Evolutionary conservation across 1,139 yeast genomes (phyloP).

Genomic region (Saccharomyces pastorianus): DNA sequence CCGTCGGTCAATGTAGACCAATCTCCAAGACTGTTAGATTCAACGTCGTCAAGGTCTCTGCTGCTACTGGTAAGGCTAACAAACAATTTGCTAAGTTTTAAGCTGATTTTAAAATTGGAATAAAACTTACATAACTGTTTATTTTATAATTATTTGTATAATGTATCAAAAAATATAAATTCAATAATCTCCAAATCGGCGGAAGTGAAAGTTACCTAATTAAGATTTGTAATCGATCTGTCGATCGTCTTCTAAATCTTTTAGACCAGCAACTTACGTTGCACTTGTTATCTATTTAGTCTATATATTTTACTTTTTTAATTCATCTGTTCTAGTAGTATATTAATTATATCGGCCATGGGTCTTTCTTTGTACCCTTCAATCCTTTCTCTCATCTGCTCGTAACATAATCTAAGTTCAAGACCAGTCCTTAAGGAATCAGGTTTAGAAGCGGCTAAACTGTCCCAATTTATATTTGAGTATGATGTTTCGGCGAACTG

Average conservation of each 20-base stretch:
- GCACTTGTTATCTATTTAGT: not conserved
- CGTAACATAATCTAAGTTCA: constrained; percentile 37
- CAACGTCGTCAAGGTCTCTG: no score
- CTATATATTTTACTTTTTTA: not conserved
- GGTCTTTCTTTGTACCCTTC: constrained; percentile 1
- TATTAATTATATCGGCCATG: not conserved
- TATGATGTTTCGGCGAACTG: constrained; percentile 37
- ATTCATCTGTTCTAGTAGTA: not conserved
- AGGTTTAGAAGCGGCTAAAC: constrained; percentile 38
- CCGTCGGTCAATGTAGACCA: no score
- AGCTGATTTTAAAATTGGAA: constrained; percentile 23
- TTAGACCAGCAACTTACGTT: no score
- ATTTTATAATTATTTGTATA: constrained; percentile 17
- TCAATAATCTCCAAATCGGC: not conserved
- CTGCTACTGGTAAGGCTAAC: no score
- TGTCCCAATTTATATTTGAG: constrained; percentile 53
- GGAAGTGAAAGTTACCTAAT: not conserved
- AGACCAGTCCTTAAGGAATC: constrained; percentile 36
- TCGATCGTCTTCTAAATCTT: no score
- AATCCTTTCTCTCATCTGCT: constrained; percentile 30
- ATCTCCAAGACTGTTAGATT: no score
- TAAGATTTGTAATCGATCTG: not conserved
- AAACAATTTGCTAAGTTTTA: constrained; percentile 42
- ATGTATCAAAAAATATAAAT: constrained; percentile 9
- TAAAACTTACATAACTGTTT: not conserved